Evolutionary conservation across 2,329 filamentous ascomycete genomes (phyloP).

Genomic region (Sclerotinia subarctica): DNA sequence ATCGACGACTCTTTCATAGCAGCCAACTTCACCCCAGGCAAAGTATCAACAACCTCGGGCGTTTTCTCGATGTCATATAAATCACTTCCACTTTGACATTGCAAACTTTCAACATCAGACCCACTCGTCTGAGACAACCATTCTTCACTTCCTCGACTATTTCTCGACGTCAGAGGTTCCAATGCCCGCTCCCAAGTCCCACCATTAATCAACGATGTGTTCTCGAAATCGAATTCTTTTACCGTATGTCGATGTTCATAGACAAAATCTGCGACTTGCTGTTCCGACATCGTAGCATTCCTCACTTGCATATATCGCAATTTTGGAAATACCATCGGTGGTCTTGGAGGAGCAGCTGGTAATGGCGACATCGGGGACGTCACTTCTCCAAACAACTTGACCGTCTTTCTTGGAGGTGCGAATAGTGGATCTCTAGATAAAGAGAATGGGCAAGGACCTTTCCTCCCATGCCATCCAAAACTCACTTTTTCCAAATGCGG

Average conservation of each 20-base stretch:
- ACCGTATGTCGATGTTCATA: conserved; percentile 63
- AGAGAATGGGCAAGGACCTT: conserved; percentile 71
- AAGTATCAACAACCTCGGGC: conserved; percentile 30
- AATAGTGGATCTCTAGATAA: conserved; percentile 65
- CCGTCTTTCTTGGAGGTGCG: conserved; percentile 50
- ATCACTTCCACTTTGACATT: conserved; percentile 29
- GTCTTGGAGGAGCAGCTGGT: conserved; percentile 50
- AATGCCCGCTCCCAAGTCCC: conserved; percentile 82
- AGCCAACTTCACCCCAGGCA: conserved; percentile 22
- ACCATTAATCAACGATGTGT: conserved; percentile 62
- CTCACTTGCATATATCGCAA: conserved; percentile 67
- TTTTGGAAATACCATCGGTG: conserved; percentile 62
- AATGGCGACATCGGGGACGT: conserved; percentile 63
- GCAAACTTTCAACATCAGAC: conserved; percentile 31
- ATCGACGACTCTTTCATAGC: conserved; percentile 24
- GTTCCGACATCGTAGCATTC: conserved; percentile 68
- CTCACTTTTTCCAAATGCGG: conserved; percentile 64
- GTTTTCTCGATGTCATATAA: conserved; percentile 30
- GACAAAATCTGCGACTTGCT: conserved; percentile 69
- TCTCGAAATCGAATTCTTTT: conserved; percentile 76
- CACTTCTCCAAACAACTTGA: conserved; percentile 62
- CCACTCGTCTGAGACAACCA: conserved; percentile 40
- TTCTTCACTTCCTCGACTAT: conserved; percentile 40
- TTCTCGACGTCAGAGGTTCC: conserved; percentile 57
- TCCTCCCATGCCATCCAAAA: conserved; percentile 73